Evolutionary conservation across 441 rosid species (phyloP), one percentile per base, ranked within the genome.

Genomic region (Euphorbia corollata): DNA sequence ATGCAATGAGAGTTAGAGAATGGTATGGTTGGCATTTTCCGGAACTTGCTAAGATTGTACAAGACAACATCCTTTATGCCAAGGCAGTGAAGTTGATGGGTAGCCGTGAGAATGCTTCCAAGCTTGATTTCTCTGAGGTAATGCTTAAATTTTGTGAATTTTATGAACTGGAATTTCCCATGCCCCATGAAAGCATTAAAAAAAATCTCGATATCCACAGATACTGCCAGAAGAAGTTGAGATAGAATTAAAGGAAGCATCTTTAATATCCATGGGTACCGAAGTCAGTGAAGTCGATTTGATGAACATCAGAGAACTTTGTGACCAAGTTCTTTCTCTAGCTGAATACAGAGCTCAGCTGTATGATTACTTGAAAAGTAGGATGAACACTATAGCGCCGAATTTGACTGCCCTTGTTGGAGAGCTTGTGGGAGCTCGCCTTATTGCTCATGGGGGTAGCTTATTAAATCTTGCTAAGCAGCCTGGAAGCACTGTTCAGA

Each of bases 21-120:
- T 93, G 99, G 99, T 91, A 91, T 27, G 99, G 99, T 51, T 93
- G 99, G 97, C 99, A 93, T 81, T 91, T 93, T 78, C 99, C 97
- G 0, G 99, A 93, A 85, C 97, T 93, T 64, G 91, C 90, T 3
- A 93, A 82, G 85, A 89, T 93, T 74, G 80, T 93, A 30, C 82
- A 77, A 63, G 99, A 93, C 74, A 91, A 89, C 74, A 89, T 93
- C 51, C 85, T 66, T 1, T 93, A 93, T 79, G 99, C 97, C 30
- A 91, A 91, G 78, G 59, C 86, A 11, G 96, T 89, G 61, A 93
- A 93, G 73, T 66, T 87, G 76, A 85, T 93, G 96, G 89, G 97
- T 51, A 32, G 84, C 66, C 90, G 97, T 39, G 78, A 77, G 19
- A 87, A 89, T 80, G 96, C 99, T 32, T 85, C 89, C 20, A 86